phyloP scores from a whole-genome alignment of 2,329 filamentous ascomycete species.

The Penicillium sp. region DNA sequence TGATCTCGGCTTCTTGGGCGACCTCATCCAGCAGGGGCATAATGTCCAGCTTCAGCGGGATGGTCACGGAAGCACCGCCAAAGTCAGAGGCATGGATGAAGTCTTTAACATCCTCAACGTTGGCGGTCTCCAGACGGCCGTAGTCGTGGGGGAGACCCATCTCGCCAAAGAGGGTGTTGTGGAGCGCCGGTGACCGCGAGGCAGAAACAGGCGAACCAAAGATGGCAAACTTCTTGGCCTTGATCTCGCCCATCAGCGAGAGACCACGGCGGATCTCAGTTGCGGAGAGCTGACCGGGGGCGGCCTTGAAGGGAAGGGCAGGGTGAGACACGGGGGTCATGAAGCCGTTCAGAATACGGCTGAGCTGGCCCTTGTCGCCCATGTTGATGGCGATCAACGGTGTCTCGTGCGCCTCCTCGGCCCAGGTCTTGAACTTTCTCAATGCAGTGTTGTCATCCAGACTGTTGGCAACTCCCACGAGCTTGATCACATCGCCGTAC shows the following conservation, averaged over 20 bases:
- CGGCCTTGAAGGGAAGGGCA: constrained; percentile 84
- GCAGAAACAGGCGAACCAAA: constrained; percentile 82
- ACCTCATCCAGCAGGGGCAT: constrained; percentile 78
- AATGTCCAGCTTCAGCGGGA: constrained; percentile 88
- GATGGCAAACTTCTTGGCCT: constrained; percentile 74
- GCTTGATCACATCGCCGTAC: constrained; percentile 90
- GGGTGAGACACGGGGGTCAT: constrained; percentile 94
- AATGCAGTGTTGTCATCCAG: constrained; percentile 86
- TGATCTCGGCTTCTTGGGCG: constrained; percentile 72
- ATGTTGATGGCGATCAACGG: constrained; percentile 96
- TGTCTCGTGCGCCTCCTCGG: constrained; percentile 68
- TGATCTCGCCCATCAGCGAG: constrained; percentile 74
- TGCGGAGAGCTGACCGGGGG: constrained; percentile 88
- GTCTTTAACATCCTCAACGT: constrained; percentile 58
- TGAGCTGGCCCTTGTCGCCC: constrained; percentile 82
- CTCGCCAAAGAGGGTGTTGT: constrained; percentile 77
- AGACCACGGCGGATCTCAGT: constrained; percentile 80
- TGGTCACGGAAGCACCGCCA: constrained; percentile 92
- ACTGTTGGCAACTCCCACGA: constrained; percentile 74
- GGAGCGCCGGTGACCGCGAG: constrained; percentile 82
- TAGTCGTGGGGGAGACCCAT: constrained; percentile 86
- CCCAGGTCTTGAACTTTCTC: constrained; percentile 74
- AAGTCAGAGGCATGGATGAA: constrained; percentile 72
- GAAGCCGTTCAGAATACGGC: constrained; percentile 85
- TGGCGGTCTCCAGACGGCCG: constrained; percentile 69